Conservation (phyloP, 176 grass and related monocot species). For the Carex pumila region DNA sequence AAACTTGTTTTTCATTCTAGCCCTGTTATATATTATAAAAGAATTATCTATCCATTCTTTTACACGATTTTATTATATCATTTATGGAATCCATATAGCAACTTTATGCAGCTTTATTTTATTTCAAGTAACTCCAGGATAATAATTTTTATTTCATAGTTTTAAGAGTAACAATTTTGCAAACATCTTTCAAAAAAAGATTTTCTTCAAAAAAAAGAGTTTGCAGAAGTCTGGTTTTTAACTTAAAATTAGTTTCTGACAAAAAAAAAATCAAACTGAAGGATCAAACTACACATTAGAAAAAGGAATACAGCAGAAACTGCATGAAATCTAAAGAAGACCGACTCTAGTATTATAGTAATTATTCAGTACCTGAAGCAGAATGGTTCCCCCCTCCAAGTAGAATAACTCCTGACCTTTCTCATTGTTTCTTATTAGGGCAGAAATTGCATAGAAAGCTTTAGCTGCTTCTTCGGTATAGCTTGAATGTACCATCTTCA, state of each 20-base stretch:
- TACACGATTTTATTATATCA: not conserved
- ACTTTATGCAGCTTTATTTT: not conserved
- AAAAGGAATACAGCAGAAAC: not conserved
- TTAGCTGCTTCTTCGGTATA: slow-evolving; percentile 68
- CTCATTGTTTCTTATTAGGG: slow-evolving; percentile 72
- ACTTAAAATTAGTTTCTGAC: not conserved
- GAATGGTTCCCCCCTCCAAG: slow-evolving; percentile 47
- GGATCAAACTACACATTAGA: not conserved
- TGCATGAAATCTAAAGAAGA: not conserved
- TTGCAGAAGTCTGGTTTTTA: not conserved
- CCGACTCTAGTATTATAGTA: not conserved
- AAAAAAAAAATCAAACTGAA: not conserved
- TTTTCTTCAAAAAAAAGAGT: not conserved
- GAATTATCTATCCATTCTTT: not conserved
- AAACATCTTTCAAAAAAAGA: not conserved
- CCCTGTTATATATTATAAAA: not conserved
- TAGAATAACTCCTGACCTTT: slow-evolving; percentile 62
- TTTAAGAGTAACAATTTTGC: not conserved
- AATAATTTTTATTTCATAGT: not conserved
- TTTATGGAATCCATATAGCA: not conserved
- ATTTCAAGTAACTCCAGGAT: not conserved
- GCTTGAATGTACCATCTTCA: slow-evolving; percentile 82
- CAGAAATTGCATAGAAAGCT: slow-evolving; percentile 76
- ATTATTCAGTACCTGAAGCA: slow-evolving; percentile 68
- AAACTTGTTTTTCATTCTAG: not conserved